Percentiles rank a stretch among this genome's conserved stretches.
Evolutionary conservation across 805 yeast species (phyloP).

Genomic region (Sugiyamaella americana): DNA sequence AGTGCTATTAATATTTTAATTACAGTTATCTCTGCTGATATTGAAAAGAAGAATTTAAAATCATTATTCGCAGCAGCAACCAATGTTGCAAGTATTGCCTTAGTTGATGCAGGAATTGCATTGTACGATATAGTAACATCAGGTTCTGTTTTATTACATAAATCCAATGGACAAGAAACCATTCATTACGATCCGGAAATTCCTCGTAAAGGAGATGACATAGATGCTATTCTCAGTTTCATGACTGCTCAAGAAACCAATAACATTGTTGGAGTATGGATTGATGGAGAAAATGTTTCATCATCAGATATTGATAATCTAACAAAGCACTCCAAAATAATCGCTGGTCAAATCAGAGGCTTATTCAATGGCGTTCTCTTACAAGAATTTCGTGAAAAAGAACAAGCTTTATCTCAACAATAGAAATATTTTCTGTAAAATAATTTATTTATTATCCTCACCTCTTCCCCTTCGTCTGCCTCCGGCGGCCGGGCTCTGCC

Average conservation of each 20-base stretch:
- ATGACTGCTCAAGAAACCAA: constrained; percentile 45
- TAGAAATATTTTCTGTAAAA: no score
- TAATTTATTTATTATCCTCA: background rate
- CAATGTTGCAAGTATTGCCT: constrained; percentile 64
- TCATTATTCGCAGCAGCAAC: constrained; percentile 45
- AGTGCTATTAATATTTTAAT: constrained; percentile 78
- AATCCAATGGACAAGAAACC: background rate
- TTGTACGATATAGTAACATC: constrained; percentile 65
- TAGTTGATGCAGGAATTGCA: constrained; percentile 82
- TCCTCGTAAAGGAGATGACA: constrained; percentile 5
- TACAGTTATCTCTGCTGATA: constrained; percentile 49
- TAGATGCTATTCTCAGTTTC: constrained; percentile 40
- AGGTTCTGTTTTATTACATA: constrained; percentile 21
- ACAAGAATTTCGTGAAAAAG: constrained; percentile 15
- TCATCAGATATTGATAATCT: constrained; percentile 24
- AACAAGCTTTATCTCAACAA: background rate
- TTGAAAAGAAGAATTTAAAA: constrained; percentile 30
- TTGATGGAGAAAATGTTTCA: constrained; percentile 32
- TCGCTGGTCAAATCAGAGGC: constrained; percentile 40
- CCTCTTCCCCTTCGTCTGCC: no score
- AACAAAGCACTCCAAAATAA: constrained; percentile 34
- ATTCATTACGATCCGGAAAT: constrained; percentile 9
- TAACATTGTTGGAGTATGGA: constrained; percentile 48
- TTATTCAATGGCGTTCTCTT: constrained; percentile 43
- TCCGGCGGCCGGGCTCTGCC: no score